These are phyloP conservation scores for Triticum turgidum DNA, from an alignment of 176 grass and related monocot genomes.

Conservation along the genomic window DNA sequence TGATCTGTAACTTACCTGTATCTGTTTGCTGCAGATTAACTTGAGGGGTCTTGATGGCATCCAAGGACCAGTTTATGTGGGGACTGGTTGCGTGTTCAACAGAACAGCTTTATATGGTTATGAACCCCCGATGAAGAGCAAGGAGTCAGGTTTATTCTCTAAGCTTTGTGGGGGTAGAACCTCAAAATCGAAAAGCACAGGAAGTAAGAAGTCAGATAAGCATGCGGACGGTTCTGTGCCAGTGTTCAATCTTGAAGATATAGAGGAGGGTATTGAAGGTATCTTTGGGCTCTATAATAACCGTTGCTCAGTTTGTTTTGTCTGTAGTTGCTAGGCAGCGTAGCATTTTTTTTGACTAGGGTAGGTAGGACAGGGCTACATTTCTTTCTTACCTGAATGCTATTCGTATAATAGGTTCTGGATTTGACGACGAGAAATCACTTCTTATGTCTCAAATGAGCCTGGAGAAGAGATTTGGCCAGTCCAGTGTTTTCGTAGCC, in stretches of 20 bases:
- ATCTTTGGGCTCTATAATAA: slow-evolving; percentile 22
- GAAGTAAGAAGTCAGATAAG: slow-evolving; percentile 90
- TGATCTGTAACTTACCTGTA: slow-evolving; percentile 32
- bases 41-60: slow-evolving; percentile 98
- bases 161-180: slow-evolving; percentile 62
- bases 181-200: slow-evolving; percentile 62
- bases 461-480: slow-evolving; percentile 94
- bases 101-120: slow-evolving; percentile 95
- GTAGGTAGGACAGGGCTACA: background rate
- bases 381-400: slow-evolving; percentile 19
- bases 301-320: background rate
- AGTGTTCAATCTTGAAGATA: slow-evolving; percentile 98
- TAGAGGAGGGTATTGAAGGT: slow-evolving; percentile 98
- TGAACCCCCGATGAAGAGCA: slow-evolving; percentile 82
- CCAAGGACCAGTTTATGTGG: slow-evolving; percentile 95
- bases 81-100: slow-evolving; percentile 98
- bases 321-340: background rate
- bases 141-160: slow-evolving; percentile 66
- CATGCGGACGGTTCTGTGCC: slow-evolving; percentile 83
- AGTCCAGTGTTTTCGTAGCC: slow-evolving; percentile 91
- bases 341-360: background rate
- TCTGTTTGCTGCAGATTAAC: slow-evolving; percentile 72
- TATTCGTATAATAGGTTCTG: slow-evolving; percentile 57
- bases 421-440: slow-evolving; percentile 93
- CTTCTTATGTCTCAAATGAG: slow-evolving; percentile 98